Evolutionary conservation across 2,329 filamentous ascomycete genomes (phyloP).

Genomic region (Tympanopsis confertula): DNA sequence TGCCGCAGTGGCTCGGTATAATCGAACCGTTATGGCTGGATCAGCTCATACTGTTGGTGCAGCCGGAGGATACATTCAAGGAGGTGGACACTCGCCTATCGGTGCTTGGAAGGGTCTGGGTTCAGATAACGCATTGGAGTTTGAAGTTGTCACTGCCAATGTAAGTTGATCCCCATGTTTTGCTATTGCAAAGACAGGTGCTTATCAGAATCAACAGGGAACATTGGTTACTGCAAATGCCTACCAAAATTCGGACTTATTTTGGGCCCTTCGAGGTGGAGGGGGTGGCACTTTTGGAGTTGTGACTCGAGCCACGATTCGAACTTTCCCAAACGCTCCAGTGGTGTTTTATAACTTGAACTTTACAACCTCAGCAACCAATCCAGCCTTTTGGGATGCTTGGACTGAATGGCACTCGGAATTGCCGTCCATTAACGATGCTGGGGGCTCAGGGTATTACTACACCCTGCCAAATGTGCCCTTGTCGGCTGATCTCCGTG

Average conservation of each 20-base stretch:
- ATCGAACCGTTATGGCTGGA: conserved; percentile 4
- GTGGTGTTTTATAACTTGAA: no score
- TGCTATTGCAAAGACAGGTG: no score
- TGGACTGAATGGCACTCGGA: conserved; percentile 25
- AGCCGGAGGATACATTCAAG: conserved; percentile 5
- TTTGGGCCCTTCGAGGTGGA: neutral
- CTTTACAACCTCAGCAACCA: conserved; percentile 13
- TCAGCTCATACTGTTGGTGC: conserved; percentile 5
- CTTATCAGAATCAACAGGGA: no score
- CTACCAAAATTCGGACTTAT: neutral
- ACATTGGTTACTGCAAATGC: neutral
- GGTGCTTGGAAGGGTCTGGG: neutral
- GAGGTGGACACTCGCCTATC: conserved; percentile 3
- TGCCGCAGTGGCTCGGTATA: conserved; percentile 2
- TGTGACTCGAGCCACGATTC: neutral
- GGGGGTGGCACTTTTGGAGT: neutral
- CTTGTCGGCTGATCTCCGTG: no score
- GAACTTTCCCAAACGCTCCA: neutral
- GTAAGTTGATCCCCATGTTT: neutral
- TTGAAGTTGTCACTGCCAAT: neutral
- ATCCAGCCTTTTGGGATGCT: conserved; percentile 18
- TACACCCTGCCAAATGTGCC: conserved; percentile 18
- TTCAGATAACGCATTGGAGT: neutral
- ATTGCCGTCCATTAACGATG: conserved; percentile 30
- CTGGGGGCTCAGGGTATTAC: conserved; percentile 22